Conservation (phyloP, 495 filamentous ascomycete species). For the Penicillium coffeae region DNA sequence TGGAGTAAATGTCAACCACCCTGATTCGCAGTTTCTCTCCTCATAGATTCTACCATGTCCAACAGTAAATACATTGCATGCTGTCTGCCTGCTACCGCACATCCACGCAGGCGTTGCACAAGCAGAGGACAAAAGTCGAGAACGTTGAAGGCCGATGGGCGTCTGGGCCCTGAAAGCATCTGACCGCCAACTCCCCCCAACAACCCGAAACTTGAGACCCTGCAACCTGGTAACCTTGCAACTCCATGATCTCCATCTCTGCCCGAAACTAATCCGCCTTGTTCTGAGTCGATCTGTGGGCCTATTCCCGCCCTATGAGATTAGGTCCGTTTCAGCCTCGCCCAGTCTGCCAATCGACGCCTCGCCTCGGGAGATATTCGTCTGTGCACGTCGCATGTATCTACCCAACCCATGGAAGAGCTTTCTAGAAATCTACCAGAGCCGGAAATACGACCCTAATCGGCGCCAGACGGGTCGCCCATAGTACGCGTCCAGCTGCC, state of each 20-base stretch:
- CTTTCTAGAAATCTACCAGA: conserved; percentile 14
- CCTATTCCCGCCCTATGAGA: not conserved
- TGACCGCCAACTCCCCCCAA: not conserved
- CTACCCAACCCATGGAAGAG: not conserved
- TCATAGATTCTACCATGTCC: not conserved
- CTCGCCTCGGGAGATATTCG: not conserved
- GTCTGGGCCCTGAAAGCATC: too few species aligned
- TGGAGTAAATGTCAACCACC: not conserved
- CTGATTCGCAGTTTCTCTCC: not conserved
- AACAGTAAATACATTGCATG: too few species aligned
- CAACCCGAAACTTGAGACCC: not conserved
- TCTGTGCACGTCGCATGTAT: not conserved
- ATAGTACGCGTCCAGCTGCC: conserved; percentile 22
- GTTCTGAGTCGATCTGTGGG: not conserved
- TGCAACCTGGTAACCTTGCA: too few species aligned
- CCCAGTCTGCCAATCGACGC: not conserved
- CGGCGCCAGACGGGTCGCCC: conserved; percentile 16
- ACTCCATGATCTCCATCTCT: not conserved
- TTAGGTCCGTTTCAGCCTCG: not conserved
- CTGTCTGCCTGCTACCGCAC: too few species aligned
- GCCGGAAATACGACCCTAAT: conserved; percentile 16
- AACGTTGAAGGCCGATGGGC: too few species aligned
- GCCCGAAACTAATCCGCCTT: not conserved
- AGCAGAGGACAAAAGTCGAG: too few species aligned
- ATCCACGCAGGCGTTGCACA: too few species aligned